These are phyloP conservation scores for Gamarada debralockiae DNA, from an alignment of 495 filamentous ascomycete species.

Conservation along the genomic window DNA sequence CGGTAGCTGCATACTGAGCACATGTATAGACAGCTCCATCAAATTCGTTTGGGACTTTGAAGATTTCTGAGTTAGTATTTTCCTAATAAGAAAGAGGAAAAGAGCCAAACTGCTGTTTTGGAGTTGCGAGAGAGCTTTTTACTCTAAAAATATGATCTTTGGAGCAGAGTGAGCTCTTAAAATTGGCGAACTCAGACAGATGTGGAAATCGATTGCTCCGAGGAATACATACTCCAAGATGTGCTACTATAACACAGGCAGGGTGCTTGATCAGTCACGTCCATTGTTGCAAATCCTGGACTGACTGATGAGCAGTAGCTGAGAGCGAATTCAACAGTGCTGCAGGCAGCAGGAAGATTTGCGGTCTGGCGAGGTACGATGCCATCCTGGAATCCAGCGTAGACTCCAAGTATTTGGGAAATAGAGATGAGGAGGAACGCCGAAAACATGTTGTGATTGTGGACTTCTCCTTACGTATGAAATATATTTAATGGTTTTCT, in stretches of 20 bases:
- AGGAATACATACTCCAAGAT: too few species aligned
- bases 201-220: too few species aligned
- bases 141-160: too few species aligned
- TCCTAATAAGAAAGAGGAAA: too few species aligned
- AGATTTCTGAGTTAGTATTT: too few species aligned
- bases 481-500: too few species aligned
- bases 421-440: background rate
- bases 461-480: too few species aligned
- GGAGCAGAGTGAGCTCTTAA: too few species aligned
- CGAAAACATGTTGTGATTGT: conserved; percentile 1
- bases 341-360: background rate
- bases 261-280: background rate
- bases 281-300: background rate
- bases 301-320: background rate
- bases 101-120: too few species aligned
- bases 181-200: too few species aligned
- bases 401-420: background rate
- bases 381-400: background rate
- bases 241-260: conserved; percentile 10
- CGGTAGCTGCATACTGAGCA: conserved; percentile 14
- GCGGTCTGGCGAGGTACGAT: background rate
- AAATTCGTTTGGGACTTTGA: conserved; percentile 16
- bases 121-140: too few species aligned
- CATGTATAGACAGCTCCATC: conserved; percentile 16
- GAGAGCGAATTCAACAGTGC: too few species aligned